Evolutionary conservation across 331 rosid genomes (phyloP).

Genomic region (Prunus yedoensis): DNA sequence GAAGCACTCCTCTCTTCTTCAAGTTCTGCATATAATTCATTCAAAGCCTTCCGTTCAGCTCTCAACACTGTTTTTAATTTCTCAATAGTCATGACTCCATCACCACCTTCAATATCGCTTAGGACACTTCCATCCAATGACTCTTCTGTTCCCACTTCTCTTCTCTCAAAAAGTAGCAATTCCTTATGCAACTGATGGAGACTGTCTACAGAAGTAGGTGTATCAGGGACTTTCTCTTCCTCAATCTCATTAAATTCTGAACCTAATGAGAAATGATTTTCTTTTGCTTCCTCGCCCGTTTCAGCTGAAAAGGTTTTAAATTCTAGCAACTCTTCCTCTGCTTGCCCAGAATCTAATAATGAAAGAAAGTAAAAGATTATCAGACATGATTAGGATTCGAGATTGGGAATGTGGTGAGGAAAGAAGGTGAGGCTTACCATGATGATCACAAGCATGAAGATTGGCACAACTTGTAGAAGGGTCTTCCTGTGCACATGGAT

Average conservation of each 20-base stretch:
- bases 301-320: slow-evolving; percentile 53
- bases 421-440: slow-evolving; percentile 39
- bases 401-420: neutral
- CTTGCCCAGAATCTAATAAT: slow-evolving; percentile 42
- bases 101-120: slow-evolving; percentile 65
- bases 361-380: slow-evolving; percentile 1
- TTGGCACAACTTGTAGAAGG: slow-evolving; percentile 48
- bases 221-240: slow-evolving; percentile 75
- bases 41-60: slow-evolving; percentile 72
- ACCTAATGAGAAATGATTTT: slow-evolving; percentile 29
- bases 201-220: slow-evolving; percentile 70
- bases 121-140: slow-evolving; percentile 80
- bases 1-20: slow-evolving; percentile 99
- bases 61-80: slow-evolving; percentile 63
- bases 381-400: neutral
- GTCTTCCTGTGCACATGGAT: slow-evolving; percentile 38
- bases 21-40: slow-evolving; percentile 68
- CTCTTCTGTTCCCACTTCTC: slow-evolving; percentile 70
- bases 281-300: slow-evolving; percentile 36
- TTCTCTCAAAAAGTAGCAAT: slow-evolving; percentile 60
- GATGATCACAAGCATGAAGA: slow-evolving; percentile 35
- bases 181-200: slow-evolving; percentile 64
- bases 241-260: slow-evolving; percentile 57
- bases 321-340: slow-evolving; percentile 46
- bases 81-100: slow-evolving; percentile 49